These are phyloP conservation scores for Malbranchea cinnamomea DNA, from an alignment of 2,329 filamentous ascomycete genomes.

Conservation along the genomic window DNA sequence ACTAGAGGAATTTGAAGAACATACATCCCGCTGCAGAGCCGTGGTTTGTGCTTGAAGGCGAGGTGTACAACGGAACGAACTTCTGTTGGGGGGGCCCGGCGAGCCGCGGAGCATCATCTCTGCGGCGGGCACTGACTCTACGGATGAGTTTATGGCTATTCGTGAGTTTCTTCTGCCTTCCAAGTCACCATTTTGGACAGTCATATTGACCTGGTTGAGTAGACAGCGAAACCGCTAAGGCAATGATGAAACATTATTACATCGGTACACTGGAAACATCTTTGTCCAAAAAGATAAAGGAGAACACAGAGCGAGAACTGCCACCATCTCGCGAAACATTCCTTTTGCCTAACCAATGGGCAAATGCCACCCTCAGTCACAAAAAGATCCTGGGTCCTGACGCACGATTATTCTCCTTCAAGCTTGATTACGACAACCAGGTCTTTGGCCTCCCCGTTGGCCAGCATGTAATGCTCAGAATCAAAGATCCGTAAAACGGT, in stretches of 20 bases:
- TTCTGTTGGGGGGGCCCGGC: slow-evolving; percentile 76
- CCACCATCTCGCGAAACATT: slow-evolving; percentile 43
- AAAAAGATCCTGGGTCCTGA: slow-evolving; percentile 62
- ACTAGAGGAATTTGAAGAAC: slow-evolving; percentile 55
- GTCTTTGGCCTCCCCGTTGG: slow-evolving; percentile 63
- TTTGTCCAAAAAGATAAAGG: slow-evolving; percentile 40
- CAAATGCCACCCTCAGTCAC: slow-evolving; percentile 51
- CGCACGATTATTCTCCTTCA: slow-evolving; percentile 67
- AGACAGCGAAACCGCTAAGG: slow-evolving; percentile 86
- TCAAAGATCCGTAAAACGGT: slow-evolving; percentile 46
- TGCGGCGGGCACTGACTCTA: slow-evolving; percentile 66
- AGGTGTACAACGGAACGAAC: slow-evolving; percentile 73
- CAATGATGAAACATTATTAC: slow-evolving; percentile 77
- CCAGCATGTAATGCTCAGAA: slow-evolving; percentile 73
- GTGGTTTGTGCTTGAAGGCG: slow-evolving; percentile 79
- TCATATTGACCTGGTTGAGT: slow-evolving; percentile 13
- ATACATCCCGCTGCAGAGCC: slow-evolving; percentile 49
- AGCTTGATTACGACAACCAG: slow-evolving; percentile 57
- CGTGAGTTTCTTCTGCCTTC: slow-evolving; percentile 43
- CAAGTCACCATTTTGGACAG: neutral
- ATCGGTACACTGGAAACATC: slow-evolving; percentile 57
- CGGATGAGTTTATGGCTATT: slow-evolving; percentile 84
- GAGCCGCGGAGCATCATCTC: slow-evolving; percentile 72
- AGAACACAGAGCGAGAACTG: slow-evolving; percentile 28
- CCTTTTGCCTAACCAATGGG: slow-evolving; percentile 58